Conservation (phyloP, 176 grass and related monocot species). For the Oryza coarctata region DNA sequence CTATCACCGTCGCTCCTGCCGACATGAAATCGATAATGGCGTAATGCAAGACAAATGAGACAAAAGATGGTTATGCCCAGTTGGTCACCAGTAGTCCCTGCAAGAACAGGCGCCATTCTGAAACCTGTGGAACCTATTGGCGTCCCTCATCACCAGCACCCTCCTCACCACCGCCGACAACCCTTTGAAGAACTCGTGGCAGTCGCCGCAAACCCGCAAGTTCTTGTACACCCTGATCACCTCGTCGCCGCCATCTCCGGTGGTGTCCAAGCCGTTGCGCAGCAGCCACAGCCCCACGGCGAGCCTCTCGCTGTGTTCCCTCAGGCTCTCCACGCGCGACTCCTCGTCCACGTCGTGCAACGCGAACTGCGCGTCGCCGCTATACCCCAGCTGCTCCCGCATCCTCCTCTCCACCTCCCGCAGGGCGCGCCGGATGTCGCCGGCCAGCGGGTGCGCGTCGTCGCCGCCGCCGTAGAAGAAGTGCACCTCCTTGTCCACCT, state of each 20-base stretch:
- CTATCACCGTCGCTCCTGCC: too few species aligned
- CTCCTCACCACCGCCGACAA: conserved; percentile 9
- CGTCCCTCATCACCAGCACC: conserved; percentile 43
- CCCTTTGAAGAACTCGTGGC: conserved; percentile 50
- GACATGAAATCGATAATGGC: too few species aligned
- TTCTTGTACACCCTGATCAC: conserved; percentile 61
- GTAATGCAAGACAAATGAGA: not conserved
- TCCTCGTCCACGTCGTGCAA: conserved; percentile 60
- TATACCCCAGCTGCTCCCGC: conserved; percentile 48
- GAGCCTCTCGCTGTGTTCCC: conserved; percentile 48
- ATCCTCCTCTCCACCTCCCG: conserved; percentile 41
- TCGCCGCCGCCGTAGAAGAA: conserved; percentile 52
- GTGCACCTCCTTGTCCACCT: conserved; percentile 46
- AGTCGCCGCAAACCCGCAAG: conserved; percentile 42
- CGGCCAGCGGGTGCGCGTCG: conserved; percentile 25
- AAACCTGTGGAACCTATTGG: conserved; percentile 56
- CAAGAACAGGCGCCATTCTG: conserved; percentile 41
- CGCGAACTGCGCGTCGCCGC: not conserved
- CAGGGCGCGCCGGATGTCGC: conserved; percentile 28
- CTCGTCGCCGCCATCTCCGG: not conserved
- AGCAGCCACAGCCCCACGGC: conserved; percentile 48
- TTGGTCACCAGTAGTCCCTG: conserved; percentile 35
- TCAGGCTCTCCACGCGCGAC: conserved; percentile 42
- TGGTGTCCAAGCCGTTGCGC: not conserved
- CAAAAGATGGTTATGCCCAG: too few species aligned